These are phyloP conservation scores for Cladosporium sp. DNA, from an alignment of 2,329 filamentous ascomycete species.

Conservation along the genomic window DNA sequence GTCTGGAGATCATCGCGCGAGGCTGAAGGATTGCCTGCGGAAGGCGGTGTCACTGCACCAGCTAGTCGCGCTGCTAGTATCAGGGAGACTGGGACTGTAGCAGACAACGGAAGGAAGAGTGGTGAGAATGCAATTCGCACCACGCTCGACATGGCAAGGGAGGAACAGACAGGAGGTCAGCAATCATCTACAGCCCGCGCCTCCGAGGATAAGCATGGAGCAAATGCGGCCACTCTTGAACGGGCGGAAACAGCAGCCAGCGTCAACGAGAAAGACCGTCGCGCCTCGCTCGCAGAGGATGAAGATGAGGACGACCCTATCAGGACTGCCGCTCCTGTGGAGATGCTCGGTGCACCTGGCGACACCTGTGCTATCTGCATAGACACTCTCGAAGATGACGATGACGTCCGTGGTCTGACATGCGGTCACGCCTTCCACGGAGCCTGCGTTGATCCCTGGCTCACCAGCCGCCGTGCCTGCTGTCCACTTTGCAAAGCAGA, in stretches of 20 bases:
- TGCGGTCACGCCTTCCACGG: conserved; percentile 99
- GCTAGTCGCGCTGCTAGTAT: conserved; percentile 70
- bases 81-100: conserved; percentile 37
- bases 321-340: conserved; percentile 73
- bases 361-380: conserved; percentile 97
- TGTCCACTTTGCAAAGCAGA: conserved; percentile 98
- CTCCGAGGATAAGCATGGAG: conserved; percentile 23
- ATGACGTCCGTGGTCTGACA: conserved; percentile 87
- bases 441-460: conserved; percentile 91
- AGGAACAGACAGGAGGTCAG: conserved; percentile 41
- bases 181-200: conserved; percentile 14
- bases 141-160: conserved; percentile 37
- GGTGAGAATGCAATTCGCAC: conserved; percentile 25
- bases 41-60: conserved; percentile 75
- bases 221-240: conserved; percentile 29
- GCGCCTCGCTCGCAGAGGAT: conserved; percentile 47
- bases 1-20: conserved; percentile 82
- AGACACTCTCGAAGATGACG: conserved; percentile 88
- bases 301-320: conserved; percentile 79
- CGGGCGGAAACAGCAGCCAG: conserved; percentile 31
- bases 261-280: conserved; percentile 50
- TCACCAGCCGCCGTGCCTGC: conserved; percentile 89
- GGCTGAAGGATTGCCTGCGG: conserved; percentile 74
- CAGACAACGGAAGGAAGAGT: not conserved
- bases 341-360: conserved; percentile 74